These are phyloP conservation scores for Rhamnella rubrinervis DNA, from an alignment of 331 rosid genomes.

Conservation along the genomic window DNA sequence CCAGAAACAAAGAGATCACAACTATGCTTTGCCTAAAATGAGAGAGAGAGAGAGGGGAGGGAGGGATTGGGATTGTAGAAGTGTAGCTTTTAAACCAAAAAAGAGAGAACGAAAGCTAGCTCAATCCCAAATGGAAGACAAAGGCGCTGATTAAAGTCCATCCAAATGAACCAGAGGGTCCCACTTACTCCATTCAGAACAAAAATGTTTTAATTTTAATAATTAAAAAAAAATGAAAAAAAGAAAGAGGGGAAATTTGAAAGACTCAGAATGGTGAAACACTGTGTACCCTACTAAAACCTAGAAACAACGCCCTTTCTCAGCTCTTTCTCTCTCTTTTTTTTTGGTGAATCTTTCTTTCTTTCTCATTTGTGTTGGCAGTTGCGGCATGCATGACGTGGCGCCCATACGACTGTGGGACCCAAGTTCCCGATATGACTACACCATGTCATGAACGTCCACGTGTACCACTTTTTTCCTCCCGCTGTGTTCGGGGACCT, in stretches of 20 bases:
- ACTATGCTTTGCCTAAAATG: background rate
- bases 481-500: conserved; percentile 40
- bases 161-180: conserved; percentile 3
- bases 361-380: background rate
- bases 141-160: conserved; percentile 14
- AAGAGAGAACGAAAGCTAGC: background rate
- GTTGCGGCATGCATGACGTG: conserved; percentile 33
- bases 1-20: conserved; percentile 22
- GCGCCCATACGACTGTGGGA: conserved; percentile 16
- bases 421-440: conserved; percentile 10
- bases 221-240: background rate
- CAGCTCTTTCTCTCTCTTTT: background rate
- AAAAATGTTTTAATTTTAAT: background rate
- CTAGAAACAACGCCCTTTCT: background rate
- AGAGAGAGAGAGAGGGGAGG: background rate
- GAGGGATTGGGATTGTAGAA: background rate
- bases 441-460: conserved; percentile 21
- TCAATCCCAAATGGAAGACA: background rate
- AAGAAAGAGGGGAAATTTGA: background rate
- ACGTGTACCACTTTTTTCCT: conserved; percentile 32
- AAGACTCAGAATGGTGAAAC: background rate
- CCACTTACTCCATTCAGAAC: background rate
- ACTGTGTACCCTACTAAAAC: background rate
- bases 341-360: too few relatives aligned
- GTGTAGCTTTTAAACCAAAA: conserved; percentile 1